Conservation (phyloP, 768 basidiomycete genomes). For the Piloderma croceum region DNA sequence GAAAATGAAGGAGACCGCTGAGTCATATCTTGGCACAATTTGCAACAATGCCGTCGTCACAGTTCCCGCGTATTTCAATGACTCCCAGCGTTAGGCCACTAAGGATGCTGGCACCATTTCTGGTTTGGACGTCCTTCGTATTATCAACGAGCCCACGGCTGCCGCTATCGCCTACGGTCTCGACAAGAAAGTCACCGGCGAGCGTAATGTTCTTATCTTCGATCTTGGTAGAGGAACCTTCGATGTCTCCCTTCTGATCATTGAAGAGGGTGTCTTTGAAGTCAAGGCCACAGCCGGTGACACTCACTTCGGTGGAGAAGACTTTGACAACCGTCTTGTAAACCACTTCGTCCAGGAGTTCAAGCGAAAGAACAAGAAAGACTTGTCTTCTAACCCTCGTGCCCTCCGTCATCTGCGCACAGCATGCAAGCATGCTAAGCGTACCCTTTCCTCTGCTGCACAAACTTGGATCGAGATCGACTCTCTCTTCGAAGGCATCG, state of each 20-base stretch:
- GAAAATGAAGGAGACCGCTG: conserved; percentile 50
- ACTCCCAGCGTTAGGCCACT: conserved; percentile 53
- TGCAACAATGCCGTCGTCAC: conserved; percentile 37
- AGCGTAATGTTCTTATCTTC: conserved; percentile 16
- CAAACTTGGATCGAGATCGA: conserved; percentile 48
- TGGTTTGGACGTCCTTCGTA: conserved; percentile 42
- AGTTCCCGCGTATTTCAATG: conserved; percentile 25
- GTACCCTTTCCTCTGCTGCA: conserved; percentile 45
- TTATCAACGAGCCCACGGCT: conserved; percentile 48
- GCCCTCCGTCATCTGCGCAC: conserved; percentile 46
- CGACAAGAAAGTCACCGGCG: conserved; percentile 32
- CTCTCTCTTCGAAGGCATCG: conserved; percentile 49
- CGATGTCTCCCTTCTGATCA: conserved; percentile 63
- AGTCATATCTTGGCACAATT: conserved; percentile 42
- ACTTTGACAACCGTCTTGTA: conserved; percentile 46
- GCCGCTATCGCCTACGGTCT: conserved; percentile 50
- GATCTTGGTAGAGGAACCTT: conserved; percentile 28
- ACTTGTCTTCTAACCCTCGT: conserved; percentile 31
- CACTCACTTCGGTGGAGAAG: conserved; percentile 49
- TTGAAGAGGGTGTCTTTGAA: conserved; percentile 61
- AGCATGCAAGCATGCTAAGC: conserved; percentile 48
- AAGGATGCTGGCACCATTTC: conserved; percentile 44
- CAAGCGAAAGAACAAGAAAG: conserved; percentile 48
- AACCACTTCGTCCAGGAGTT: conserved; percentile 45
- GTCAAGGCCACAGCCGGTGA: conserved; percentile 65